Base-by-base conservation (phyloP, 495 filamentous ascomycete genomes). In the Aspergillus nanangensis region DNA sequence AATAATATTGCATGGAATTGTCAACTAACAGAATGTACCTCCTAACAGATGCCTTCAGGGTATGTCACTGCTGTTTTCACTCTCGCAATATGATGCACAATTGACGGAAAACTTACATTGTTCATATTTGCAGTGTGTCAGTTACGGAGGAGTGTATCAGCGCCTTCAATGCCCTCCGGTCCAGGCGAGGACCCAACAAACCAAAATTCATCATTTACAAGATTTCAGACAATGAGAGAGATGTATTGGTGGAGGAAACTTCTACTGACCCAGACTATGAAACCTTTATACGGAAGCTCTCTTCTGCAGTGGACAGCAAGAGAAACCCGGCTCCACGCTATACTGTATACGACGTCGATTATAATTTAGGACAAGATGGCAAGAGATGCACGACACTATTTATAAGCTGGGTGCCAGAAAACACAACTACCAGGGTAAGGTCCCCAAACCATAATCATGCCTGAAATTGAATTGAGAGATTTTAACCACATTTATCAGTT, bases 171-270 rank as follows among this genome's bases (percentile, higher is more conserved):
- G 81, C 90, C 52, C 83, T 95, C 34, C 92, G 90, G 75, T 77
- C 85, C 45, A 74, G 70, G 60, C 86, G 87, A 67, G 40, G 45
- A 25, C 2, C 29, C 24, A 32, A 46, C 34, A 78, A 79, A 61
- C n/a, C n/a, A n/a, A n/a, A 87, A 67, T 95, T 78, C 69, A 80
- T 95, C 69, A 82, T 95, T 77, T 94, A 80, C 82, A 90, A 89
- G 73, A 79, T 95, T 52, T 82, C 82, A 34, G 86, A 90, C 67
- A 80, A 91, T 71, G 81, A 82, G 75, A 85, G 81, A 57, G 61
- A 81, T 55, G 87, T 92, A 57, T 78, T 83, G 19, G 81, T 92
- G 44, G 77, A 80, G 31, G 87, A 92, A 54, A 76, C 78, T 47
- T 78, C 79, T 33, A 71, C 73, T 27, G 66, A 70, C 23, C 63